phyloP scores from a whole-genome alignment of 1,139 yeast genomes.

The Chernovozyma sophiae-reginae region DNA sequence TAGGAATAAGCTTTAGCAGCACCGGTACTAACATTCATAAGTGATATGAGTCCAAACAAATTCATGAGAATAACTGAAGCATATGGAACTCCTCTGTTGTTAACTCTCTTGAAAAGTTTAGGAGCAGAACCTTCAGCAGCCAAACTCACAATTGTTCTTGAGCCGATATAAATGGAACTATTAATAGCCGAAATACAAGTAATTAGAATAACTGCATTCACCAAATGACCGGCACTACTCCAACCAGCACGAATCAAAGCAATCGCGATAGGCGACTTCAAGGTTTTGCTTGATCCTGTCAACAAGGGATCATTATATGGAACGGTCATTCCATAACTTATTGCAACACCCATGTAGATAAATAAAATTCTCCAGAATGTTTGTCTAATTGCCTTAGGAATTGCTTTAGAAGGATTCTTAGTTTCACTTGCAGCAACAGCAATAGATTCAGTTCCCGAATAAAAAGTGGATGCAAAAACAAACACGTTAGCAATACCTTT shows the following conservation, averaged over 20 bases:
- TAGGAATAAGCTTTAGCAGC: conserved; percentile 51
- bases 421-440: conserved; percentile 58
- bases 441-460: conserved; percentile 55
- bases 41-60: conserved; percentile 45
- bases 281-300: conserved; percentile 20
- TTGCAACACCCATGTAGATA: conserved; percentile 53
- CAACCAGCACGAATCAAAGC: conserved; percentile 47
- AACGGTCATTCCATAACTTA: conserved; percentile 52
- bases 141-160: conserved; percentile 48
- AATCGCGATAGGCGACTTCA: conserved; percentile 42
- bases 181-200: conserved; percentile 54
- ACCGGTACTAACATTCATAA: conserved; percentile 49
- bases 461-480: conserved; percentile 63
- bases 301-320: conserved; percentile 45
- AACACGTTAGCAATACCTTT: conserved; percentile 67
- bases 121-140: conserved; percentile 52
- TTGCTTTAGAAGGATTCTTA: conserved; percentile 50
- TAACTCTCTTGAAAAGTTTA: conserved; percentile 35
- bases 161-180: conserved; percentile 49
- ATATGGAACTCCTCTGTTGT: conserved; percentile 47
- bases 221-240: conserved; percentile 45
- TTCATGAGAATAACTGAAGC: conserved; percentile 47
- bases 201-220: conserved; percentile 48
- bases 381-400: conserved; percentile 58
- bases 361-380: conserved; percentile 50